A percentile compares a stretch with the other conserved stretches of the same genome.
Evolutionary conservation across 345 rosid genomes (phyloP).

Genomic region (Populus tremula): DNA sequence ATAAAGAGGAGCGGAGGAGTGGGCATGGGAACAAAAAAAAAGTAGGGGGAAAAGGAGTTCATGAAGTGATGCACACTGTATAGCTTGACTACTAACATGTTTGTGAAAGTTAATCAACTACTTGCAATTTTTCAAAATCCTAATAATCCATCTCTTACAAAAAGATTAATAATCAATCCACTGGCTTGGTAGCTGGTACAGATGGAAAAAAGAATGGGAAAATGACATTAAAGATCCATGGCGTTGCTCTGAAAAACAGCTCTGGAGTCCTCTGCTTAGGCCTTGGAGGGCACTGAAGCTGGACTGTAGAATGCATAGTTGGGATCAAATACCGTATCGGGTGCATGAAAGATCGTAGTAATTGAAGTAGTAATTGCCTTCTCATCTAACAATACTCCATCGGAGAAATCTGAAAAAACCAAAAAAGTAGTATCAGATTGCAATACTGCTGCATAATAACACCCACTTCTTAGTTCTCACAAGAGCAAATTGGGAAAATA

Average conservation of each 20-base stretch:
- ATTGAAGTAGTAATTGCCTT: not conserved
- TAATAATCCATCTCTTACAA: not conserved
- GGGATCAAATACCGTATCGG: not conserved
- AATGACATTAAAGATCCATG: not conserved
- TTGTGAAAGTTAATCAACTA: not conserved
- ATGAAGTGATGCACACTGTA: constrained; percentile 14
- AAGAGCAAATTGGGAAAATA: not conserved
- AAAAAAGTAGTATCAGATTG: not conserved
- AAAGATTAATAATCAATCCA: not conserved
- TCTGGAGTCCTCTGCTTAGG: not conserved
- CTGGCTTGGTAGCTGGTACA: not conserved
- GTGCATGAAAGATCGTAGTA: not conserved
- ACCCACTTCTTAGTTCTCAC: not conserved
- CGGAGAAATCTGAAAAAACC: not conserved
- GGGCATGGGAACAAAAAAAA: not conserved
- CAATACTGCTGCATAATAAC: not conserved
- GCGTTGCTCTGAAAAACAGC: not conserved
- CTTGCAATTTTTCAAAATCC: not conserved
- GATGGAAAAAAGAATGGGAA: not conserved
- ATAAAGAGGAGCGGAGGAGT: constrained; percentile 15
- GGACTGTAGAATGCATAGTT: not conserved
- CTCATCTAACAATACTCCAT: not conserved
- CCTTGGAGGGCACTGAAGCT: too few relatives aligned
- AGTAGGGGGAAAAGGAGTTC: not conserved
- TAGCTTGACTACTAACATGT: not conserved